phyloP scores from a whole-genome alignment of 345 rosid species.

The Raphanus raphanistrum region DNA sequence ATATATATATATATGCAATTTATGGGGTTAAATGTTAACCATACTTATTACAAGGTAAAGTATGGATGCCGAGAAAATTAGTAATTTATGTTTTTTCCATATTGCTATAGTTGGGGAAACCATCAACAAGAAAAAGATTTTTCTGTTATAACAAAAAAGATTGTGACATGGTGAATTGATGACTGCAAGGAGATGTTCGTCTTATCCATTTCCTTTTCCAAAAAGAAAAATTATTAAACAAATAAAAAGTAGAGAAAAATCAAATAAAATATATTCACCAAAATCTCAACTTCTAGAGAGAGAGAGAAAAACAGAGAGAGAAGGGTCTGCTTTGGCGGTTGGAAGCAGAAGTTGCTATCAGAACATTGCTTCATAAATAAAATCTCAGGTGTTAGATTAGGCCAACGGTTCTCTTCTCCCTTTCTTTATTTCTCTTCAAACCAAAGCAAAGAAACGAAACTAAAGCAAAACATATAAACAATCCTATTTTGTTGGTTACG shows the following conservation, averaged over 20 bases:
- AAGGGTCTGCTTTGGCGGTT: slow-evolving; percentile 39
- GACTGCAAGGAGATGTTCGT: slow-evolving; percentile 34
- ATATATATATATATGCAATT: neutral
- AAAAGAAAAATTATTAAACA: neutral
- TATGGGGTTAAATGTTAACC: neutral
- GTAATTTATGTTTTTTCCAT: neutral
- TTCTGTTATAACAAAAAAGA: slow-evolving; percentile 32
- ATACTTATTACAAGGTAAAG: neutral
- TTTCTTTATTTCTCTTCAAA: slow-evolving; percentile 53
- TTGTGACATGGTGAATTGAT: slow-evolving; percentile 15
- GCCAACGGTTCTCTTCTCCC: slow-evolving; percentile 61
- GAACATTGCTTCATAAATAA: slow-evolving; percentile 37
- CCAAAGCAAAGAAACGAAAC: slow-evolving; percentile 46
- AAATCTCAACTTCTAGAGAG: slow-evolving; percentile 1
- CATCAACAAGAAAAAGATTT: neutral
- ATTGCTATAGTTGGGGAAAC: slow-evolving; percentile 2
- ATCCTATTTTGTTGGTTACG: slow-evolving; percentile 5
- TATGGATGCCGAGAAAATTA: neutral
- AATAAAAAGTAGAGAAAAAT: neutral
- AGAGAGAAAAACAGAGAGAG: neutral
- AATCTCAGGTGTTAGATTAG: slow-evolving; percentile 57
- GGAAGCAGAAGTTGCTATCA: slow-evolving; percentile 30
- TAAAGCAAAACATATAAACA: neutral
- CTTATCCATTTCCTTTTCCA: slow-evolving; percentile 37
- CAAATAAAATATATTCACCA: neutral